Percentiles rank a stretch among this genome's conserved stretches.
phyloP scores from a whole-genome alignment of 345 rosid species.

The Salix arbutifolia region DNA sequence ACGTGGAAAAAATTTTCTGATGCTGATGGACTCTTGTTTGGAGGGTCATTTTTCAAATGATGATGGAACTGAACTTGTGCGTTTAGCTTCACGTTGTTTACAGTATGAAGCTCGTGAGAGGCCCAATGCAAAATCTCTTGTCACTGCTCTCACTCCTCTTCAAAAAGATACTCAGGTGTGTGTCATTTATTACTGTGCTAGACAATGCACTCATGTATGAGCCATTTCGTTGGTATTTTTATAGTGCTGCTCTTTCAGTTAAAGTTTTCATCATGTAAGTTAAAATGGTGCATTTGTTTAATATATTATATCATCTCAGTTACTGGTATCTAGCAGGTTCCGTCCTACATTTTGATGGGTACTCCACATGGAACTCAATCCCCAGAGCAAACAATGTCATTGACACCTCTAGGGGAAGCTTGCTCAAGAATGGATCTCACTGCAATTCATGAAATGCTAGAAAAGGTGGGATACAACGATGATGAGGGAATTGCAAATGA shows the following conservation, averaged over 20 bases:
- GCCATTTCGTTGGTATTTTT: background rate
- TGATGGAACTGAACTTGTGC: constrained; percentile 84
- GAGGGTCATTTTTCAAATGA: constrained; percentile 95
- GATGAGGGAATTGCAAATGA: constrained; percentile 83
- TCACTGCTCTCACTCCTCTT: constrained; percentile 63
- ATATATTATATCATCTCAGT: background rate
- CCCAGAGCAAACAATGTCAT: constrained; percentile 40
- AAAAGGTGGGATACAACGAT: constrained; percentile 70
- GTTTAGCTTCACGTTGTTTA: constrained; percentile 83
- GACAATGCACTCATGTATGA: background rate
- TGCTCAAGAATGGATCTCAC: constrained; percentile 77
- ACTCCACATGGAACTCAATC: constrained; percentile 56
- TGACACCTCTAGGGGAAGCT: constrained; percentile 78
- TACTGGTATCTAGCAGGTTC: constrained; percentile 44
- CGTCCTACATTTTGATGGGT: constrained; percentile 62
- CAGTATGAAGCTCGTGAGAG: constrained; percentile 91
- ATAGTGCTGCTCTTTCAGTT: background rate
- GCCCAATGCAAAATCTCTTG: constrained; percentile 88
- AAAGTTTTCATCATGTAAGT: background rate
- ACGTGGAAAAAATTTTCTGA: constrained; percentile 81
- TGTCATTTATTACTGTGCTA: background rate
- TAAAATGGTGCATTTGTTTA: background rate
- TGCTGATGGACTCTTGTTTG: constrained; percentile 94
- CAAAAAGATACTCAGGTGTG: constrained; percentile 85
- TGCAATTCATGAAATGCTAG: constrained; percentile 74